Evolutionary conservation across 2,329 filamentous ascomycete species (phyloP).

Genomic region (Coniella vitis): DNA sequence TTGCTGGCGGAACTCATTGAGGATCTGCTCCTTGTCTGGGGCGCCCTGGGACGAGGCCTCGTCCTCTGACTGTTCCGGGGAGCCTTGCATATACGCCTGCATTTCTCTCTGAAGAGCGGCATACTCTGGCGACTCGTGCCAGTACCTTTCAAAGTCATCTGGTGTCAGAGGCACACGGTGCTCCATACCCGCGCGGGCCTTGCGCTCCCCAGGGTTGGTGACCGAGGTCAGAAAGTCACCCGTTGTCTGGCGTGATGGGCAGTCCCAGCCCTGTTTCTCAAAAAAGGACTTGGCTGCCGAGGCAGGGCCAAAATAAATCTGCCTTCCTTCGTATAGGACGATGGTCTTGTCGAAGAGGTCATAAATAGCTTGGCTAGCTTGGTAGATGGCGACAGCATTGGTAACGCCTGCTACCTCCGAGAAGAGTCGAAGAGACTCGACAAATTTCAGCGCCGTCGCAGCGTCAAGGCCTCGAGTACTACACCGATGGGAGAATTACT

Average conservation of each 20-base stretch:
- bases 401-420: slow-evolving; percentile 58
- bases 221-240: slow-evolving; percentile 65
- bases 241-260: slow-evolving; percentile 59
- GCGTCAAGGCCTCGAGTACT: slow-evolving; percentile 66
- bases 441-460: slow-evolving; percentile 67
- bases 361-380: slow-evolving; percentile 63
- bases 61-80: slow-evolving; percentile 31
- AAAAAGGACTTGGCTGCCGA: slow-evolving; percentile 57
- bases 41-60: slow-evolving; percentile 13
- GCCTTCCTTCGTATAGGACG: slow-evolving; percentile 68
- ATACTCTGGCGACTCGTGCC: slow-evolving; percentile 40
- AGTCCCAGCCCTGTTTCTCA: slow-evolving; percentile 60
- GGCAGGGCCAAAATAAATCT: slow-evolving; percentile 69
- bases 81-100: slow-evolving; percentile 38
- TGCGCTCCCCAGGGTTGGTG: slow-evolving; percentile 57
- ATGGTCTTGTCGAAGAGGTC: slow-evolving; percentile 69
- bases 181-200: slow-evolving; percentile 50
- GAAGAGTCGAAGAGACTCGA: slow-evolving; percentile 56
- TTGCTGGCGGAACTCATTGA: slow-evolving; percentile 31
- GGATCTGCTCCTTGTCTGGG: not conserved
- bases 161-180: slow-evolving; percentile 57
- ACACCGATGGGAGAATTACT: not conserved
- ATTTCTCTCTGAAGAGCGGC: slow-evolving; percentile 39
- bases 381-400: slow-evolving; percentile 63
- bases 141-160: slow-evolving; percentile 56